These are phyloP conservation scores for Curvularia hawaiiensis DNA, from an alignment of 2,329 filamentous ascomycete species.

Conservation along the genomic window DNA sequence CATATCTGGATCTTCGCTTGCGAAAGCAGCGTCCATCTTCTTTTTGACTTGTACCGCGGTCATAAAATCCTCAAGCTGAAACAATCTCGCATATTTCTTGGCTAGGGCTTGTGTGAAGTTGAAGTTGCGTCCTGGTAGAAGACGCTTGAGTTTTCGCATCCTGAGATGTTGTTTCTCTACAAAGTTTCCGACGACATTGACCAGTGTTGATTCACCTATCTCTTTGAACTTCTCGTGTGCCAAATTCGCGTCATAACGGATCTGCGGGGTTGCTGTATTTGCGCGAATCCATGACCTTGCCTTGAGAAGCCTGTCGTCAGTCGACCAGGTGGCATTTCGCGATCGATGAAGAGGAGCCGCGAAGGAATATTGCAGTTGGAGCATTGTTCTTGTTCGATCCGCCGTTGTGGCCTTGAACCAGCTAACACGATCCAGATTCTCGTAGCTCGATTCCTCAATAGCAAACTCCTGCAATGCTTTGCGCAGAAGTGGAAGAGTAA, in stretches of 20 bases:
- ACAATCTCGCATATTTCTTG: conserved; percentile 61
- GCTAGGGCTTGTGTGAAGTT: conserved; percentile 65
- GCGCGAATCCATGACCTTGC: conserved; percentile 55
- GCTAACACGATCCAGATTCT: conserved; percentile 28
- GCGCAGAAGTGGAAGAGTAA: conserved; percentile 29
- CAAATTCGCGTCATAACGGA: conserved; percentile 45
- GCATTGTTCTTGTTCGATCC: conserved; percentile 30
- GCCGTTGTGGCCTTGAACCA: conserved; percentile 37
- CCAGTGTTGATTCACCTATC: conserved; percentile 41
- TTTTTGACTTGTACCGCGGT: conserved; percentile 66
- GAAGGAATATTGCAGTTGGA: conserved; percentile 33
- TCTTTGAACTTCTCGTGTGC: conserved; percentile 49
- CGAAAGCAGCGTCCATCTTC: conserved; percentile 63
- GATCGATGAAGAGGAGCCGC: conserved; percentile 30
- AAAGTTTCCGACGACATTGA: conserved; percentile 61
- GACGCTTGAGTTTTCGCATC: conserved; percentile 63
- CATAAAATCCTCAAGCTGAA: conserved; percentile 46
- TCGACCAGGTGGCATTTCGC: conserved; percentile 2
- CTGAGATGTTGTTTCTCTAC: conserved; percentile 61
- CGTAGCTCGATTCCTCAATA: conserved; percentile 37
- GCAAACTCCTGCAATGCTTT: conserved; percentile 29
- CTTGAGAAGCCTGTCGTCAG: conserved; percentile 25
- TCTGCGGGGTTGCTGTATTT: conserved; percentile 50
- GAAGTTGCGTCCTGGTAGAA: conserved; percentile 64
- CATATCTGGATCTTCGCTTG: conserved; percentile 22